Conservation (phyloP, 495 filamentous ascomycete genomes). For the Chaetomidium leptoderma region DNA sequence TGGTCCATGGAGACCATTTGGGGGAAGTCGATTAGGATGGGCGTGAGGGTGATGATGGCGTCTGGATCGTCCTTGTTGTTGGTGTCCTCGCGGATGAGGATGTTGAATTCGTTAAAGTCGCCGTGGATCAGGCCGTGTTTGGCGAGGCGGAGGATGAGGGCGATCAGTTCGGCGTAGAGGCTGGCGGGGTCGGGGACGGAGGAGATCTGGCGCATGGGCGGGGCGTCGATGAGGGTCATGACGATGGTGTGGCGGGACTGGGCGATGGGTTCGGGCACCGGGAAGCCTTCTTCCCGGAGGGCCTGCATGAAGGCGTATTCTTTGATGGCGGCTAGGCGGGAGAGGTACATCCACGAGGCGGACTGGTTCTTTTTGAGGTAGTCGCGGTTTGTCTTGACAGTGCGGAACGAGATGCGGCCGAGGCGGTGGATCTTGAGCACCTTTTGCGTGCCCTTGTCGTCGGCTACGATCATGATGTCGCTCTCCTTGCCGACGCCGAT, state of each 20-base stretch:
- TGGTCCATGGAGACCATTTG: constrained; percentile 98
- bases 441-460: constrained; percentile 56
- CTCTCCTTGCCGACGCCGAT: constrained; percentile 97
- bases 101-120: constrained; percentile 99
- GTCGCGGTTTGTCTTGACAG: constrained; percentile 91
- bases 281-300: constrained; percentile 74
- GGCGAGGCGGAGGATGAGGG: constrained; percentile 80
- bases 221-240: constrained; percentile 86
- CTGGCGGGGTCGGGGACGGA: constrained; percentile 69
- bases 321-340: constrained; percentile 81
- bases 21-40: constrained; percentile 93
- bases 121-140: constrained; percentile 89
- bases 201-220: constrained; percentile 80
- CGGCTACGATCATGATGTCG: constrained; percentile 89
- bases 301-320: constrained; percentile 92
- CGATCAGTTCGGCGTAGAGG: constrained; percentile 85
- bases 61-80: constrained; percentile 27
- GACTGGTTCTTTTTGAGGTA: constrained; percentile 79
- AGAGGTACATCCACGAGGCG: constrained; percentile 95
- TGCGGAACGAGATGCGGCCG: constrained; percentile 93
- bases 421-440: constrained; percentile 90
- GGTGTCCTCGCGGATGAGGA: constrained; percentile 75
- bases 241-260: constrained; percentile 92
- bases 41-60: constrained; percentile 44
- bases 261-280: constrained; percentile 78